These are phyloP conservation scores for Eragrostis curvula DNA, from an alignment of 176 grass and related monocot genomes.

Conservation along the genomic window DNA sequence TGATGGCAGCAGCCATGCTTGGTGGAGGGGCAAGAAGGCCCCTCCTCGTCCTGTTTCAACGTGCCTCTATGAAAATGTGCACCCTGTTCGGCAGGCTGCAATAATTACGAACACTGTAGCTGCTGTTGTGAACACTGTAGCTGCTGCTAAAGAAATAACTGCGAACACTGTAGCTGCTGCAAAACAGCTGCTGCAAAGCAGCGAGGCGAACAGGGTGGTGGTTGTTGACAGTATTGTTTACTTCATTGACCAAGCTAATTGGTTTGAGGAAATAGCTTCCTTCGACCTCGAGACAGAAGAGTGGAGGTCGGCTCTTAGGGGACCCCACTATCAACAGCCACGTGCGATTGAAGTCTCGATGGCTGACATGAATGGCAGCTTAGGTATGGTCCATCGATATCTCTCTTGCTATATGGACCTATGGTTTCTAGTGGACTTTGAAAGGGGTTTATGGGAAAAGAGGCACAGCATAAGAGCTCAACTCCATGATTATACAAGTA, in stretches of 20 bases:
- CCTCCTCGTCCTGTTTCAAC: not conserved
- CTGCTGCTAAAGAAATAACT: no score
- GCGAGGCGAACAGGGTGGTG: no score
- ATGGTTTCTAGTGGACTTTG: not conserved
- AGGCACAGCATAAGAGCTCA: not conserved
- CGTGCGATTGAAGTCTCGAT: not conserved
- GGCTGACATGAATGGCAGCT: not conserved
- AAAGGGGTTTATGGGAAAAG: not conserved
- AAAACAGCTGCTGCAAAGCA: no score
- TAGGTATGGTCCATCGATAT: not conserved
- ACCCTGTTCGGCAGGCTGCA: no score
- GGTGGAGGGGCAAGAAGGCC: not conserved
- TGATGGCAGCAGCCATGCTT: not conserved
- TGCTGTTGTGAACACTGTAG: no score
- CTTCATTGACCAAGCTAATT: not conserved
- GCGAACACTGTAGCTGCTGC: no score
- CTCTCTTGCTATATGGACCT: not conserved
- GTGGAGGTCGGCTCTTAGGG: not conserved
- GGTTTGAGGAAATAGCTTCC: not conserved
- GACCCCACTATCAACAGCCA: not conserved
- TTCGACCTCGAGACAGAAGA: slow-evolving; percentile 31
- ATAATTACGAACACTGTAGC: no score
- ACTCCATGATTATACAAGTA: not conserved
- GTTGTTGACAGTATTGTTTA: slow-evolving; percentile 19
- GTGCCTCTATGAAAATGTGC: not conserved